Percentiles rank a stretch among this genome's conserved stretches.
Evolutionary conservation across 75 land plant species (phyloP).

Genomic region (Selaginella tamariscina): DNA sequence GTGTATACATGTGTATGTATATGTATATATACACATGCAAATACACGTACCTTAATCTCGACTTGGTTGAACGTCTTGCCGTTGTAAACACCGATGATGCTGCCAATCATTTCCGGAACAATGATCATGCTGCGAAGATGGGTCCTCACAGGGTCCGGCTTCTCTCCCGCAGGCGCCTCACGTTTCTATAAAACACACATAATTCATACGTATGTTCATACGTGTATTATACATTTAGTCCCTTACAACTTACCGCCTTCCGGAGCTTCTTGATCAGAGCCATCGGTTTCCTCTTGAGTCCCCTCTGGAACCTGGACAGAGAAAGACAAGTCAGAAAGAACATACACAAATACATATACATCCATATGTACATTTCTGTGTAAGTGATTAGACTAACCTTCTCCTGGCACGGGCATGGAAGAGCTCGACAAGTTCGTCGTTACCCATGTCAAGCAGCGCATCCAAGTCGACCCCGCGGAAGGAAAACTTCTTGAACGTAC

Average conservation of each 20-base stretch:
- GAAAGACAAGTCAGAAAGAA: neutral
- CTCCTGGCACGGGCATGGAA: constrained; percentile 64
- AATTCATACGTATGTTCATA: no score
- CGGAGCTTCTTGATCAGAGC: constrained; percentile 82
- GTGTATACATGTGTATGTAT: neutral
- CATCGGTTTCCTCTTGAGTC: constrained; percentile 69
- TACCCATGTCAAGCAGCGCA: constrained; percentile 69
- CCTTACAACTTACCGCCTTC: constrained; percentile 47
- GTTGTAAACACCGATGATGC: constrained; percentile 91
- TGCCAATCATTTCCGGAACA: constrained; percentile 96
- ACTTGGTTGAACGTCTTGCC: constrained; percentile 97
- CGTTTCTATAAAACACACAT: constrained; percentile 36
- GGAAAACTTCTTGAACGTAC: constrained; percentile 83
- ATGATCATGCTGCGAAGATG: constrained; percentile 94
- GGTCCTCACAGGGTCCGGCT: constrained; percentile 87
- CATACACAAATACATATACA: neutral
- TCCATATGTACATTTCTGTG: no score
- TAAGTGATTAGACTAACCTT: constrained; percentile 23
- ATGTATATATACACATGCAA: neutral
- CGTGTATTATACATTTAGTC: no score
- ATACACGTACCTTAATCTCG: constrained; percentile 58
- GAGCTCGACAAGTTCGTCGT: constrained; percentile 74
- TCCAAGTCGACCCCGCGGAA: constrained; percentile 78
- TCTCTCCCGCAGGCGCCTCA: constrained; percentile 93
- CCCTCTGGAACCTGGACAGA: constrained; percentile 51